A percentile compares a stretch with the other conserved stretches of the same genome.
Conservation (phyloP, 2,329 filamentous ascomycete species). For the Cordyceps cateniannulata region DNA sequence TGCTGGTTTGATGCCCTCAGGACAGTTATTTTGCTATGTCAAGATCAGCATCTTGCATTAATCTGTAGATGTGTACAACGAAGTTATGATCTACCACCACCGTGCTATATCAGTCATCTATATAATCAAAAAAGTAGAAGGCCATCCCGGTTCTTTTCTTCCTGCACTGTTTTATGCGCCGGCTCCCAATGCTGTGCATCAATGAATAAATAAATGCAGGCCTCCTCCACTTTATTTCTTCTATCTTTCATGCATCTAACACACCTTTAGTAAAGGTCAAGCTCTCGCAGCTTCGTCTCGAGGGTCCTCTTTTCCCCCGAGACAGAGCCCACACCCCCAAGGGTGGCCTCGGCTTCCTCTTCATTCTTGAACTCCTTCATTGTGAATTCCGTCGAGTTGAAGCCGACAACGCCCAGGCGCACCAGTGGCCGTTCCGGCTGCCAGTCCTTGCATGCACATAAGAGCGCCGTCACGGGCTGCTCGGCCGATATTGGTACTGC, state of each 20-base stretch:
- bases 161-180: neutral
- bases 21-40: too few relatives aligned
- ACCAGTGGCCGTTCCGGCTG: conserved; percentile 22
- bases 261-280: conserved; percentile 28
- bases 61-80: neutral
- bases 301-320: conserved; percentile 20
- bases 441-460: conserved; percentile 17
- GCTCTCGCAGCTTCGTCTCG: conserved; percentile 24
- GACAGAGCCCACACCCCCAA: conserved; percentile 23
- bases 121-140: neutral
- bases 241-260: neutral
- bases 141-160: neutral
- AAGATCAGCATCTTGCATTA: too few relatives aligned
- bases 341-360: conserved; percentile 16
- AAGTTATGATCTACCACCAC: neutral
- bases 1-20: too few relatives aligned
- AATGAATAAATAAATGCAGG: neutral
- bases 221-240: neutral
- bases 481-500: neutral
- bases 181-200: conserved; percentile 6
- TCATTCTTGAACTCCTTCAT: conserved; percentile 16
- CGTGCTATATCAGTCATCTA: neutral
- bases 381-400: conserved; percentile 22
- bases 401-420: conserved; percentile 25
- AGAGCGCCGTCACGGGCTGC: conserved; percentile 3